These are phyloP conservation scores for Cordyceps fumosorosea DNA, from an alignment of 2,329 filamentous ascomycete genomes.

Conservation along the genomic window DNA sequence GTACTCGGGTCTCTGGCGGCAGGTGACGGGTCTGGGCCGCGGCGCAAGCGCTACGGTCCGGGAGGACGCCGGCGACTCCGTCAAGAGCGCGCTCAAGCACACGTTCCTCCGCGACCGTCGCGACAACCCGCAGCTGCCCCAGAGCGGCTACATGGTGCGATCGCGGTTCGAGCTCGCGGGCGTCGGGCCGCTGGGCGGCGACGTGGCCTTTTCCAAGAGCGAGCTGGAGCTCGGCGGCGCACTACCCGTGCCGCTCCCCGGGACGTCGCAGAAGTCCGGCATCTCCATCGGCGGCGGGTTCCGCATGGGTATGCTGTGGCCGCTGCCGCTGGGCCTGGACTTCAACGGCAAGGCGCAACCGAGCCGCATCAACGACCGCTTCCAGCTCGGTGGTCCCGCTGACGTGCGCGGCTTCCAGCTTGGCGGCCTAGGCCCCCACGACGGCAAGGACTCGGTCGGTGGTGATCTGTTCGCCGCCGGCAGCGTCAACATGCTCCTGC, in stretches of 20 bases:
- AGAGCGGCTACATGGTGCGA: conserved; percentile 73
- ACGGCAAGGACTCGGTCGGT: conserved; percentile 78
- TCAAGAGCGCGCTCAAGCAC: conserved; percentile 83
- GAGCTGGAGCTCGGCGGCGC: conserved; percentile 77
- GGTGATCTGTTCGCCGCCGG: conserved; percentile 90
- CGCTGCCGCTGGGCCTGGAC: conserved; percentile 59
- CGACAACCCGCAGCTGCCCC: conserved; percentile 79
- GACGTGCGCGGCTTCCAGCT: conserved; percentile 92
- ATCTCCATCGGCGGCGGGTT: conserved; percentile 78
- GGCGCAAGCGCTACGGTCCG: conserved; percentile 77
- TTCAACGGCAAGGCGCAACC: conserved; percentile 48
- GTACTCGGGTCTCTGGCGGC: conserved; percentile 80
- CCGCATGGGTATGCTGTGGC: conserved; percentile 75
- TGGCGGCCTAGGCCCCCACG: conserved; percentile 80
- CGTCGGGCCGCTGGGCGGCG: conserved; percentile 73
- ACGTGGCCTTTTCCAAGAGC: conserved; percentile 91
- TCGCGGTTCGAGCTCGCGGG: conserved; percentile 80
- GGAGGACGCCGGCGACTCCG: conserved; percentile 78
- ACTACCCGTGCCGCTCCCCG: conserved; percentile 64
- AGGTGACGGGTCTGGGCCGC: conserved; percentile 71
- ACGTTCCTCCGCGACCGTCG: conserved; percentile 73
- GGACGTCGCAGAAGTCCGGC: conserved; percentile 62
- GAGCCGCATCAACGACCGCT: conserved; percentile 87
- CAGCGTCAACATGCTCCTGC: conserved; percentile 77
- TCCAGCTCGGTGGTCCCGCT: conserved; percentile 88